Percentiles rank a stretch among this genome's conserved stretches.
These are phyloP conservation scores for Saccharomyces kudriavzevii DNA, from an alignment of 805 yeast species.

Conservation along the genomic window DNA sequence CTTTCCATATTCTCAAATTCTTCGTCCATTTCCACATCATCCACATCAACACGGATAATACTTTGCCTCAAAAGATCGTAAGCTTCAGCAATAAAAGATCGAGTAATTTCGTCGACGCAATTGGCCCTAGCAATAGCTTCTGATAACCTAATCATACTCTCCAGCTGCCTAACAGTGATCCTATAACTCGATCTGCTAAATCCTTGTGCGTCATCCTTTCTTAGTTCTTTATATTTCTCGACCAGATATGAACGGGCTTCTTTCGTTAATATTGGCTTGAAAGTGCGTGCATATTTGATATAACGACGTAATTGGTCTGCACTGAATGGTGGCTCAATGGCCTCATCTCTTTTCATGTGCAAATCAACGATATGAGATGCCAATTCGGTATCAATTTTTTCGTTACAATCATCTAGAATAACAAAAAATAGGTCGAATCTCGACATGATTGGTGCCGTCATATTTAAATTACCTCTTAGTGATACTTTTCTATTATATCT, in stretches of 20 bases:
- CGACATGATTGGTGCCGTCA: conserved; percentile 99
- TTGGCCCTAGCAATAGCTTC: conserved; percentile 97
- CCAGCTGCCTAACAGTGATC: conserved; percentile 94
- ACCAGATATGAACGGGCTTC: conserved; percentile 75
- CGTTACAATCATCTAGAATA: conserved; percentile 89
- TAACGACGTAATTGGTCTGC: conserved; percentile 84
- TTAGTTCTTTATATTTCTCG: conserved; percentile 69
- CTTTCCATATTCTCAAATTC: conserved; percentile 30
- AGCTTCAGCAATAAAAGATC: conserved; percentile 86
- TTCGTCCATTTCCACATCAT: conserved; percentile 82
- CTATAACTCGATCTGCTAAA: conserved; percentile 71
- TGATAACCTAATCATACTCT: conserved; percentile 82
- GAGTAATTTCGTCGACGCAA: conserved; percentile 80
- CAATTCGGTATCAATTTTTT: conserved; percentile 76
- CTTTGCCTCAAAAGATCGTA: conserved; percentile 83
- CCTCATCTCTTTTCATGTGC: conserved; percentile 85
- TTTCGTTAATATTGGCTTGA: conserved; percentile 79
- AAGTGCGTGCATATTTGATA: conserved; percentile 85
- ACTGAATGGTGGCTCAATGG: conserved; percentile 80
- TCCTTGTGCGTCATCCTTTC: conserved; percentile 88
- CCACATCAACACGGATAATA: conserved; percentile 87
- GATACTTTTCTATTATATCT: conserved; percentile 84
- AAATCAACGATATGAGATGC: conserved; percentile 89
- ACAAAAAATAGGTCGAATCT: conserved; percentile 94
- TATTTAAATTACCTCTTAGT: conserved; percentile 74